A percentile compares a stretch with the other conserved stretches of the same genome.
Evolutionary conservation across 805 yeast species (phyloP).

Genomic region (Schwanniomyces sp.): DNA sequence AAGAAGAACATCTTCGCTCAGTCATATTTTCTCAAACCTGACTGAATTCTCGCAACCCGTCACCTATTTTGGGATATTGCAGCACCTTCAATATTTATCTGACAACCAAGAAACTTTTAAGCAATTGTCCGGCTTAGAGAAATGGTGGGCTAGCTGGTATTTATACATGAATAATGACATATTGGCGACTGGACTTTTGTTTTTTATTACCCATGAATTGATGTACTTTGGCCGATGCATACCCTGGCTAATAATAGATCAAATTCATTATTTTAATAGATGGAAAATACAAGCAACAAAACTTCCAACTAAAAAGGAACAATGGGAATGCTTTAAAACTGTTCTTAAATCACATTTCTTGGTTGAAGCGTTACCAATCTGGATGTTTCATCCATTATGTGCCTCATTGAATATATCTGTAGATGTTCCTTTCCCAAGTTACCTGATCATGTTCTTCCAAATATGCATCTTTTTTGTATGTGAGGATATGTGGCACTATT

Average conservation of each 20-base stretch:
- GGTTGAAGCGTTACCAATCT: conserved; percentile 61
- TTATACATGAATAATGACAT: conserved; percentile 53
- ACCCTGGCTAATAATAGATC: conserved; percentile 58
- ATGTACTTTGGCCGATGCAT: conserved; percentile 59
- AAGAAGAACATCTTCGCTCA: conserved; percentile 10
- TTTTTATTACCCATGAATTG: conserved; percentile 55
- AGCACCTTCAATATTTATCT: background rate
- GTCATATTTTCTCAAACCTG: conserved; percentile 6
- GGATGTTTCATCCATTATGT: conserved; percentile 63
- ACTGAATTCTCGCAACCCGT: background rate
- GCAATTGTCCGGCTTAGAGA: conserved; percentile 41
- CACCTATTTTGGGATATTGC: conserved; percentile 3
- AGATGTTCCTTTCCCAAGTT: conserved; percentile 54
- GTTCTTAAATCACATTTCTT: conserved; percentile 55
- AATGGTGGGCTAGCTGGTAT: conserved; percentile 58
- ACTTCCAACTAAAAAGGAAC: conserved; percentile 54
- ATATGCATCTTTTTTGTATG: conserved; percentile 50
- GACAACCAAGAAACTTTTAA: conserved; percentile 10
- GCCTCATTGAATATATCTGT: conserved; percentile 47
- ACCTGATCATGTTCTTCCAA: conserved; percentile 41
- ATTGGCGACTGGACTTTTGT: conserved; percentile 57
- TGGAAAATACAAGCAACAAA: conserved; percentile 57
- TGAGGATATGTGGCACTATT: conserved; percentile 62
- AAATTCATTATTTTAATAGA: conserved; percentile 49
- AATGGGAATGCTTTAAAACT: conserved; percentile 62